Conservation (phyloP, 352 stramenopile species). For the Pythium monospermum region DNA sequence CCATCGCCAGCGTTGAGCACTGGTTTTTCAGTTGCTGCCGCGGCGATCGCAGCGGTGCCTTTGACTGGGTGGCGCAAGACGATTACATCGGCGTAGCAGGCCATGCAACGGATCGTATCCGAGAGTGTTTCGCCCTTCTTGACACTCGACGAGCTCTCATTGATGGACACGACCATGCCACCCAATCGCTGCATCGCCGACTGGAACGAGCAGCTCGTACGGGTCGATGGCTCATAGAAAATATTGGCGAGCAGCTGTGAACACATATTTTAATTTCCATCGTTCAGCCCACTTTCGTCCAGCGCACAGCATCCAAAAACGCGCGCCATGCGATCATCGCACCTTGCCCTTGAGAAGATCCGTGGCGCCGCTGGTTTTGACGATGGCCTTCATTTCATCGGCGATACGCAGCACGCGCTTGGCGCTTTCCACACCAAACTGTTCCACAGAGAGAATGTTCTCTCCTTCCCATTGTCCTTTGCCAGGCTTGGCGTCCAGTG, state of each 20-base stretch:
- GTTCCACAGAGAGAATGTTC: constrained; percentile 73
- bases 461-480: constrained; percentile 60
- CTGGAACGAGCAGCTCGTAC: constrained; percentile 98
- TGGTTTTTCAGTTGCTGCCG: constrained; percentile 82
- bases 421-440: constrained; percentile 71
- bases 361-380: constrained; percentile 59
- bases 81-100: constrained; percentile 95
- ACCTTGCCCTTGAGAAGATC: constrained; percentile 86
- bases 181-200: constrained; percentile 96
- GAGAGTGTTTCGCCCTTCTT: constrained; percentile 98
- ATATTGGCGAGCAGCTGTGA: constrained; percentile 91
- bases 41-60: constrained; percentile 77
- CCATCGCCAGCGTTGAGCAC: constrained; percentile 96
- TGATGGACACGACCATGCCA: constrained; percentile 92
- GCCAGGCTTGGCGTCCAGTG: constrained; percentile 56
- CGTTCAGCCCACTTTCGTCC: background rate
- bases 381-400: constrained; percentile 82
- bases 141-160: constrained; percentile 91
- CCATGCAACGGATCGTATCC: constrained; percentile 96
- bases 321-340: background rate
- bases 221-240: constrained; percentile 98
- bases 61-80: constrained; percentile 94
- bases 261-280: too few relatives aligned
- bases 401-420: constrained; percentile 67
- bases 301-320: background rate